These are phyloP conservation scores for Alternaria sp. DNA, from an alignment of 2,329 filamentous ascomycete genomes.

Conservation along the genomic window DNA sequence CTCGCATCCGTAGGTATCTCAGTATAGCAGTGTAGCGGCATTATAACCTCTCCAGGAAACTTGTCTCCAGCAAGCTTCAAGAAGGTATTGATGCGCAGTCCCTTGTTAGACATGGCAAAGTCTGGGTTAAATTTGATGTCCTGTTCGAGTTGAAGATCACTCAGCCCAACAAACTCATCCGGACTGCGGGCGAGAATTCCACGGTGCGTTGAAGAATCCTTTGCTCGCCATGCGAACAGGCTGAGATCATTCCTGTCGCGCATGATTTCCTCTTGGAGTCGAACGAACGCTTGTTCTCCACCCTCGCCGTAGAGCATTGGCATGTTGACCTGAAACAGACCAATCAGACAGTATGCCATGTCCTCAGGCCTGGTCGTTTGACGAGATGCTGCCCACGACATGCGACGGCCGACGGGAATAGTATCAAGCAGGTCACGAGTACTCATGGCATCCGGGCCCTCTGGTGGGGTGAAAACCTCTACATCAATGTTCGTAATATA, in stretches of 20 bases:
- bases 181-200: background rate
- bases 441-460: background rate
- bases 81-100: background rate
- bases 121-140: background rate
- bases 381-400: slow-evolving; percentile 14
- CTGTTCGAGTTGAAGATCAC: background rate
- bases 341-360: slow-evolving; percentile 39
- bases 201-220: background rate
- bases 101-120: background rate
- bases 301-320: slow-evolving; percentile 41
- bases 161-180: background rate
- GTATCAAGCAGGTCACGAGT: background rate
- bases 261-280: slow-evolving; percentile 19
- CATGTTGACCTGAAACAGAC: slow-evolving; percentile 39
- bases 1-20: too few species aligned
- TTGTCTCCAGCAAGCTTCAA: too few species aligned
- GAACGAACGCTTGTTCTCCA: slow-evolving; percentile 18
- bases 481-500: background rate
- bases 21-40: background rate
- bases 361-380: slow-evolving; percentile 33
- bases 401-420: background rate
- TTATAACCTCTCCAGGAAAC: background rate
- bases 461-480: background rate
- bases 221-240: background rate
- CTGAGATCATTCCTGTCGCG: background rate